Evolutionary conservation across 208 protist genomes (phyloP).

Genomic region (Trypanosomatidae sp.): DNA sequence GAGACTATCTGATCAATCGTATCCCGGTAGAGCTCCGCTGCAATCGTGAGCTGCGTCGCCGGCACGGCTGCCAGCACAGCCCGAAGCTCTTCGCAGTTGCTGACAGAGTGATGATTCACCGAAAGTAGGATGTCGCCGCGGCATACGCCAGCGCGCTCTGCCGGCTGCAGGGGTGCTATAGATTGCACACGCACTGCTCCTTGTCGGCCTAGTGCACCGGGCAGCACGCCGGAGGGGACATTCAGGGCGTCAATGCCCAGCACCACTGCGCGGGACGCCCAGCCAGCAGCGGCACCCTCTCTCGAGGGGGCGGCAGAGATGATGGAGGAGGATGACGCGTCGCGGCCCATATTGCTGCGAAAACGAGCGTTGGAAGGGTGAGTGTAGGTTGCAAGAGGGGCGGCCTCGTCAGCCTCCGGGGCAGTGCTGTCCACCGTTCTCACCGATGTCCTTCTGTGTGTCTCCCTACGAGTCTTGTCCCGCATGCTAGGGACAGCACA

Average conservation of each 20-base stretch:
- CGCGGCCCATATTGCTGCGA: not conserved
- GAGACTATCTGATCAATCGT: conserved; percentile 23
- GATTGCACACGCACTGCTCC: conserved; percentile 55
- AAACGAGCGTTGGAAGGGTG: not conserved
- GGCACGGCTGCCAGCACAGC: conserved; percentile 27
- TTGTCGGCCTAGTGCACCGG: conserved; percentile 23
- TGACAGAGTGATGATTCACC: conserved; percentile 12
- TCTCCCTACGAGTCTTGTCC: not conserved
- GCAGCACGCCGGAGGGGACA: conserved; percentile 40
- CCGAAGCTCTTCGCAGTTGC: conserved; percentile 43
- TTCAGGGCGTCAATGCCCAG: conserved; percentile 58
- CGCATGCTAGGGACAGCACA: conserved; percentile 1
- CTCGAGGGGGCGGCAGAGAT: not conserved
- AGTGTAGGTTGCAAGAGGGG: not conserved
- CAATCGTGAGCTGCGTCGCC: conserved; percentile 7
- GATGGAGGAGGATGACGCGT: not conserved
- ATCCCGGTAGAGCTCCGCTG: conserved; percentile 52
- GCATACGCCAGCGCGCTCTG: conserved; percentile 37
- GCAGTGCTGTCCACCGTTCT: not conserved
- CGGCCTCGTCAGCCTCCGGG: not conserved
- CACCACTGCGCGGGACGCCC: conserved; percentile 4
- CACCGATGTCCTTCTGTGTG: not conserved
- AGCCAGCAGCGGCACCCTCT: not conserved
- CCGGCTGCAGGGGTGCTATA: conserved; percentile 27
- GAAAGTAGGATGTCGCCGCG: conserved; percentile 50